These are phyloP conservation scores for Austroboletus festivus DNA, from an alignment of 768 basidiomycete genomes.

Conservation along the genomic window DNA sequence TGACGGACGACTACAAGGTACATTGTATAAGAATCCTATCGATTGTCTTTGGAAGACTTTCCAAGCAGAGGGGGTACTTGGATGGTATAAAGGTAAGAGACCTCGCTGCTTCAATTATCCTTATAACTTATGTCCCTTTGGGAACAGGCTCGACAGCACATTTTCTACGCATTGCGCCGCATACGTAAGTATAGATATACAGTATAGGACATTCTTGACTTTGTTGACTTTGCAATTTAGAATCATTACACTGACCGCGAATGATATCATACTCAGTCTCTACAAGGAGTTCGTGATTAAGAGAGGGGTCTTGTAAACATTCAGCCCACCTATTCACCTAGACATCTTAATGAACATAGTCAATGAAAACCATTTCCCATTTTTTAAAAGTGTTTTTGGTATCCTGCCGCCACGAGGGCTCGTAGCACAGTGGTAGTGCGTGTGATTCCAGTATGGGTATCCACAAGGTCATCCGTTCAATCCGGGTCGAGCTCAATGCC, in stretches of 20 bases:
- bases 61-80: slow-evolving; percentile 81
- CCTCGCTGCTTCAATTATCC: background rate
- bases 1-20: slow-evolving; percentile 68
- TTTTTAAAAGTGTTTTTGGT: no score
- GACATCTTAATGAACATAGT: background rate
- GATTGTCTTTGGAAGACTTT: slow-evolving; percentile 98
- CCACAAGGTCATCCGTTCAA: slow-evolving; percentile 47
- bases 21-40: slow-evolving; percentile 86
- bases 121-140: background rate
- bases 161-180: slow-evolving; percentile 87
- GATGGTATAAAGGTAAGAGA: slow-evolving; percentile 88
- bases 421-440: slow-evolving; percentile 34
- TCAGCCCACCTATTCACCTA: background rate
- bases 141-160: slow-evolving; percentile 84
- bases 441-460: slow-evolving; percentile 31
- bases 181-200: slow-evolving; percentile 58
- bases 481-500: slow-evolving; percentile 37
- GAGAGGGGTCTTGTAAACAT: slow-evolving; percentile 11
- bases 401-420: slow-evolving; percentile 6
- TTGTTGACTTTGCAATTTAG: slow-evolving; percentile 35
- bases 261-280: slow-evolving; percentile 70
- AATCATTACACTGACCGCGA: slow-evolving; percentile 87
- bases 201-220: background rate
- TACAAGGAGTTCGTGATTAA: slow-evolving; percentile 47
- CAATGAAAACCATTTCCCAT: background rate